Percentiles rank a stretch among this genome's conserved stretches.
phyloP scores from a whole-genome alignment of 2,329 filamentous ascomycete genomes.

The Aspergillus eucalypticola region DNA sequence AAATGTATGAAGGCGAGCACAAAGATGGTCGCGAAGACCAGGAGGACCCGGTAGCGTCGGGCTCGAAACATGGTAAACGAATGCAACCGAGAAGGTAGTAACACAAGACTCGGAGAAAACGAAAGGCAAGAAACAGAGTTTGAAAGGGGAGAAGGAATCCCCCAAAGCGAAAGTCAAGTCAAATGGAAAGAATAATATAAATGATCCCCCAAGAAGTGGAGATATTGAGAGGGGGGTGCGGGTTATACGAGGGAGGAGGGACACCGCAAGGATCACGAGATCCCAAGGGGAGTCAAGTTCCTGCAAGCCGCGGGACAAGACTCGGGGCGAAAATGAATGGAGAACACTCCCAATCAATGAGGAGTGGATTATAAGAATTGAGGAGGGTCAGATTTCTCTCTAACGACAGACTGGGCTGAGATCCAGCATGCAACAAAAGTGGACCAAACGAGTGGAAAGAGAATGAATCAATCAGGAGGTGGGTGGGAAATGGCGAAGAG shows the following conservation, averaged over 20 bases:
- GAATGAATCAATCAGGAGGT: neutral
- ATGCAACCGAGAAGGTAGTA: neutral
- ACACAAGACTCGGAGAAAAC: constrained; percentile 7
- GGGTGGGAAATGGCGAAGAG: neutral
- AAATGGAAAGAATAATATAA: neutral
- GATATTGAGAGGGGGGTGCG: too few relatives aligned
- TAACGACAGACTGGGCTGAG: neutral
- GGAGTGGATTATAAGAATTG: neutral
- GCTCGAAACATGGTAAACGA: constrained; percentile 46
- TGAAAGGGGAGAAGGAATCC: neutral
- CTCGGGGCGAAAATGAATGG: neutral
- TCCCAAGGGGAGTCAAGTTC: neutral
- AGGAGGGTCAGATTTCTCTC: neutral
- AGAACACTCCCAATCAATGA: constrained; percentile 1
- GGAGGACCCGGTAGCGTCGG: constrained; percentile 50
- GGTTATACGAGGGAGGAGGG: neutral
- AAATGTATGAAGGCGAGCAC: constrained; percentile 55
- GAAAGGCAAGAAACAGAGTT: neutral
- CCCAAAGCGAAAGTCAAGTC: neutral
- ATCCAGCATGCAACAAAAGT: neutral
- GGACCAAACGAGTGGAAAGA: constrained; percentile 1
- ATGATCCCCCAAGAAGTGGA: neutral
- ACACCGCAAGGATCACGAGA: constrained; percentile 8
- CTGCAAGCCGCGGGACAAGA: neutral
- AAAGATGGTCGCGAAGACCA: constrained; percentile 47